Conservation (phyloP, 352 stramenopile species). For the Lagenidium sp. region DNA sequence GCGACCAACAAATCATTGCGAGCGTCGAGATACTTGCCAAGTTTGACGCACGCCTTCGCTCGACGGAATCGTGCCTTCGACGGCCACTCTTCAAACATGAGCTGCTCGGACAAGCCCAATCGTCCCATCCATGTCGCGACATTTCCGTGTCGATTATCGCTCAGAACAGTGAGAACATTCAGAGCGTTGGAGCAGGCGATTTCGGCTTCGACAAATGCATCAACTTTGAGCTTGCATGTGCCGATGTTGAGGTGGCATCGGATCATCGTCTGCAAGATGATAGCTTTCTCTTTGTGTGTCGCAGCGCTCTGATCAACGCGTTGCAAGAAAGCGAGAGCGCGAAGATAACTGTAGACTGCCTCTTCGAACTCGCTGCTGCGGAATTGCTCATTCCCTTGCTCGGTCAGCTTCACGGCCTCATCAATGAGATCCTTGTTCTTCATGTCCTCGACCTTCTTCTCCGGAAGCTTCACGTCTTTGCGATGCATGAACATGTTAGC, state of each 20-base stretch:
- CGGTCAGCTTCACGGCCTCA: slow-evolving; percentile 53
- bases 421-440: slow-evolving; percentile 67
- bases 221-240: slow-evolving; percentile 75
- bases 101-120: slow-evolving; percentile 61
- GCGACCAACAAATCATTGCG: slow-evolving; percentile 73
- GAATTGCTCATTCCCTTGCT: slow-evolving; percentile 68
- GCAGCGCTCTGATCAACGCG: slow-evolving; percentile 66
- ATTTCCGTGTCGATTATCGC: slow-evolving; percentile 69
- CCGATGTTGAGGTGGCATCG: slow-evolving; percentile 82
- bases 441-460: slow-evolving; percentile 63
- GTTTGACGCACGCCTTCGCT: slow-evolving; percentile 64
- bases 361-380: slow-evolving; percentile 45
- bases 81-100: slow-evolving; percentile 82
- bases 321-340: slow-evolving; percentile 57
- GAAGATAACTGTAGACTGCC: slow-evolving; percentile 69
- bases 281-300: slow-evolving; percentile 82
- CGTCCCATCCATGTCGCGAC: slow-evolving; percentile 82
- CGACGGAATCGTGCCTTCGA: slow-evolving; percentile 81
- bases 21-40: slow-evolving; percentile 62
- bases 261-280: slow-evolving; percentile 84
- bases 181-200: slow-evolving; percentile 78
- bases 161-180: slow-evolving; percentile 66
- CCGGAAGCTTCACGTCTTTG: slow-evolving; percentile 58
- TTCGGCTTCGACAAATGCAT: slow-evolving; percentile 54
- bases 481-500: slow-evolving; percentile 74